Conservation (phyloP, 495 filamentous ascomycete species). For the Extremus antarcticus region DNA sequence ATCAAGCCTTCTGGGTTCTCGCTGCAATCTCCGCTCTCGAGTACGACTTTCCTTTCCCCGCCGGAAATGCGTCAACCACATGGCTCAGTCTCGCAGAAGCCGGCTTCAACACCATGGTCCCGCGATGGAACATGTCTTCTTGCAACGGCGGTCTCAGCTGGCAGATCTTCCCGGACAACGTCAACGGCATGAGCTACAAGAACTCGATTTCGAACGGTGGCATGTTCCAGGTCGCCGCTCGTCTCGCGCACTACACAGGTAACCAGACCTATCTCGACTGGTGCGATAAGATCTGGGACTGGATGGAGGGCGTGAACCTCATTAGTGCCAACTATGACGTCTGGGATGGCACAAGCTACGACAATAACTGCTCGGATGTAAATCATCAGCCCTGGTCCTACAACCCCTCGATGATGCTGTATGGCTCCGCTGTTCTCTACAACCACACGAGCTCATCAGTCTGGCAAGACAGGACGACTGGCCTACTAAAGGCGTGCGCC, state of each 20-base stretch:
- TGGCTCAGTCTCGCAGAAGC: slow-evolving; percentile 48
- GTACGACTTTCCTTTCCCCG: slow-evolving; percentile 55
- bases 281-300: slow-evolving; percentile 29
- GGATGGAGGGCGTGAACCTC: slow-evolving; percentile 24
- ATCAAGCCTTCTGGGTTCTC: slow-evolving; percentile 63
- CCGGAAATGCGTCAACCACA: slow-evolving; percentile 36
- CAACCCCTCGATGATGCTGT: slow-evolving; percentile 51
- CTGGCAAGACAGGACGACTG: slow-evolving; percentile 24
- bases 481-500: slow-evolving; percentile 21
- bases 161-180: slow-evolving; percentile 45
- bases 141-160: slow-evolving; percentile 46
- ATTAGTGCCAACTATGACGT: slow-evolving; percentile 26
- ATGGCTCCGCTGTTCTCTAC: slow-evolving; percentile 63
- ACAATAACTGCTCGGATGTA: slow-evolving; percentile 23
- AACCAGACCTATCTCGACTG: slow-evolving; percentile 46
- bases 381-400: slow-evolving; percentile 49
- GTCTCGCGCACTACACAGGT: slow-evolving; percentile 55
- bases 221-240: slow-evolving; percentile 57
- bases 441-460: slow-evolving; percentile 37
- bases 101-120: slow-evolving; percentile 29
- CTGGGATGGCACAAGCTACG: slow-evolving; percentile 30
- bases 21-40: slow-evolving; percentile 65
- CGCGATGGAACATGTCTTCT: slow-evolving; percentile 38
- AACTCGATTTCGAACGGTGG: slow-evolving; percentile 61
- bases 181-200: slow-evolving; percentile 49